Evolutionary conservation across 2,329 filamentous ascomycete species (phyloP), one percentile per base, ranked within the genome.

Genomic region (Pseudogymnoascus sp.): DNA sequence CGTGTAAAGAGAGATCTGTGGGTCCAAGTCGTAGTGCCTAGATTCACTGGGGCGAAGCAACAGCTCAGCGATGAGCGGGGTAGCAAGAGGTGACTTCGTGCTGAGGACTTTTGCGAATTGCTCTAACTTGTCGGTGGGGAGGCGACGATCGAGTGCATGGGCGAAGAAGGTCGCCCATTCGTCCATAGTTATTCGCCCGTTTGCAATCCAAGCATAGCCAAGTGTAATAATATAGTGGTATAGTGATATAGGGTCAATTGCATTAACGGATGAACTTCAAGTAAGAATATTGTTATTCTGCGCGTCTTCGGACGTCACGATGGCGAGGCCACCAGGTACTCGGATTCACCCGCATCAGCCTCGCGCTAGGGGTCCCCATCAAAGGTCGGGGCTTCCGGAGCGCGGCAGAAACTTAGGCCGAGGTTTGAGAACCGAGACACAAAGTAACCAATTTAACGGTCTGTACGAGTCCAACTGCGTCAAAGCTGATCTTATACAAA

Each of bases 1-100:
- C 8, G 87, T 70, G 68, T 86, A 88, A n/a, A 75, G 77, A 0
- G 80, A 78, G 7, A 86, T 76, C 64, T 83, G 79, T 7, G 82
- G 81, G 65, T 88, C 84, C 67, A 85, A 78, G 64, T 59, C 22
- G 18, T 61, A 60, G 22, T 61, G 7, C 66, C 79, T 79, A 58
- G 71, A 70, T 18, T 75, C 72, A 43, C 77, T 77, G 2, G 85
- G 84, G 22, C 78, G 78, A 39, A 88, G 74, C 66, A 85, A 80
- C 59, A 87, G 71, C 65, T 85, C 79, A 73, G 83, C 82, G 64
- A 87, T 73, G 62, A 76, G 71, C 9, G 73, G 64, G 6, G 82
- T 74, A 3, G 80, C 75, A 8, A 87, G 72, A 1, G 81, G 82
- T 64, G 82, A 73, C 64, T 80, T 77, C 3, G 75, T 72, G 63